A percentile compares a stretch with the other conserved stretches of the same genome.
Conservation (phyloP, 1,284 basidiomycete species). For the Irpex lacteus region DNA sequence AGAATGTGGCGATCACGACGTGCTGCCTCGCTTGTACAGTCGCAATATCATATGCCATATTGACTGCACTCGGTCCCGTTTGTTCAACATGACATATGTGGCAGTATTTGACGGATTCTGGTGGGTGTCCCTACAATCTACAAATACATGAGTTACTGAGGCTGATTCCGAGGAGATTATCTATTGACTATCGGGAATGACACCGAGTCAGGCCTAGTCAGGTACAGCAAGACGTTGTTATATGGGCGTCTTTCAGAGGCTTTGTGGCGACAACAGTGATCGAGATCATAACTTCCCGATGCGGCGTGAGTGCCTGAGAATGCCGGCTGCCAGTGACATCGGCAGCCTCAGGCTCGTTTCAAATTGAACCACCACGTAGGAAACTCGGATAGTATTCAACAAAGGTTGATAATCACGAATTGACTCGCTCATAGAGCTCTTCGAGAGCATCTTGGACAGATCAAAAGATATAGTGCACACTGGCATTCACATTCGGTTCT, state of each 20-base stretch:
- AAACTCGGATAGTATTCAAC: background rate
- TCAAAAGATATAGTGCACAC: too few species aligned
- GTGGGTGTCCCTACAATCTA: background rate
- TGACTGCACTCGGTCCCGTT: background rate
- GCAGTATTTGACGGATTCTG: background rate
- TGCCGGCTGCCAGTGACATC: background rate
- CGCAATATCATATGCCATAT: background rate
- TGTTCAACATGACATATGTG: background rate
- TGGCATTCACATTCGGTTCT: too few species aligned
- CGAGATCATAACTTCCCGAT: background rate
- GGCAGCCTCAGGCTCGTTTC: background rate
- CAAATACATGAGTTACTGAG: too few species aligned
- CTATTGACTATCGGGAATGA: background rate
- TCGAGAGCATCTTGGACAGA: background rate
- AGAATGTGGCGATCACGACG: conserved; percentile 2
- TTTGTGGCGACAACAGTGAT: conserved; percentile 1
- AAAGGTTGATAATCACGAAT: background rate
- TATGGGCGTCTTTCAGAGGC: background rate
- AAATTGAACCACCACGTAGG: background rate
- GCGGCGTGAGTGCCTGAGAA: background rate
- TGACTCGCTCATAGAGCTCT: background rate
- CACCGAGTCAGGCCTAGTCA: background rate
- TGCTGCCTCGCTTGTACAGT: background rate
- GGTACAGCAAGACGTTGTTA: background rate
- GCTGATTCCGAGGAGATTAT: too few species aligned